These are phyloP conservation scores for Warburgia ugandensis DNA, from an alignment of 164 flowering plant species.

Conservation along the genomic window DNA sequence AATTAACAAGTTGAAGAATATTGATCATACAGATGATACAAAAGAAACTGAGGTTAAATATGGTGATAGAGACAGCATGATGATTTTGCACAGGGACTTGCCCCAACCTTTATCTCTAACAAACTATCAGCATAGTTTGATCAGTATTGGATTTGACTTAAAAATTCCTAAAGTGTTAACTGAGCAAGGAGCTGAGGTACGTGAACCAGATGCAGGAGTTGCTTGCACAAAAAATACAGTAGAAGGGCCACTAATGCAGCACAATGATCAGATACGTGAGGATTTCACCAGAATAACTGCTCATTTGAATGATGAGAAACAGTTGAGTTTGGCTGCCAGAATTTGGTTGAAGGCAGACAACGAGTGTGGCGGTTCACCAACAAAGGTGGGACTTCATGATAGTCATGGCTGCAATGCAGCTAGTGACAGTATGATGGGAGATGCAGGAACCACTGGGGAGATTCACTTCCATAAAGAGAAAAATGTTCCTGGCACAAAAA, in stretches of 20 bases:
- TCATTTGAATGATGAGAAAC: neutral
- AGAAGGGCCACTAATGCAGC: constrained; percentile 1
- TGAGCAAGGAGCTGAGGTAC: constrained; percentile 2
- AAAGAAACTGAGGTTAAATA: constrained; percentile 5
- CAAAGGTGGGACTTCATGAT: constrained; percentile 5
- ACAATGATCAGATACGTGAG: constrained; percentile 6
- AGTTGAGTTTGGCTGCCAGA: neutral
- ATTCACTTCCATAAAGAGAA: constrained; percentile 3
- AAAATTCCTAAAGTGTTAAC: constrained; percentile 1
- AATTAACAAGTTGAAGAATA: constrained; percentile 4
- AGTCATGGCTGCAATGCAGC: constrained; percentile 4
- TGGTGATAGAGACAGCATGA: neutral
- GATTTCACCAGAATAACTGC: neutral
- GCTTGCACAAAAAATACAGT: constrained; percentile 1
- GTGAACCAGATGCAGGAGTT: neutral
- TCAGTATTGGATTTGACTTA: constrained; percentile 4
- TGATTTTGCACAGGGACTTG: constrained; percentile 8
- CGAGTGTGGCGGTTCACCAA: constrained; percentile 5
- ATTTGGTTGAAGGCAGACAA: constrained; percentile 2
- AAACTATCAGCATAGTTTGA: neutral
- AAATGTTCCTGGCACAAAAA: neutral
- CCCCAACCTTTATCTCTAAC: neutral
- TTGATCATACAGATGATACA: constrained; percentile 8
- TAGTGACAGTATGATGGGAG: neutral
- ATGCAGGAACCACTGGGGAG: neutral